Evolutionary conservation across 2,329 filamentous ascomycete species (phyloP).

Genomic region (Epichloe bromicola): DNA sequence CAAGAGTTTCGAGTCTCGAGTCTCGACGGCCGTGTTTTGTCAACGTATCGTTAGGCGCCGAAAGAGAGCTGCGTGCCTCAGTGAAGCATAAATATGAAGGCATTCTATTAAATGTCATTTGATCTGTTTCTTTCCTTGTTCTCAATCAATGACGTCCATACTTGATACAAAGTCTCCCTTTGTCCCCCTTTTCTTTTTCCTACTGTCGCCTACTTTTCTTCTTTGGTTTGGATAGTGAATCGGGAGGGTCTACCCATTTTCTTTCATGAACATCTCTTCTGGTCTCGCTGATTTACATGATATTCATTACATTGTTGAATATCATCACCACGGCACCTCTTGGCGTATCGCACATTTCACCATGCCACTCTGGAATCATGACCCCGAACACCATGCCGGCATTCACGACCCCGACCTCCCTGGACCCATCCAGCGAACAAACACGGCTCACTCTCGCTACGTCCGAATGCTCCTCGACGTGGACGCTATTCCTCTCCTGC

Average conservation of each 20-base stretch:
- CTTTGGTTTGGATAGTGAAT: not conserved
- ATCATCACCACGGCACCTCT: not conserved
- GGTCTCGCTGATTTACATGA: not conserved
- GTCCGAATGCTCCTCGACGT: constrained; percentile 33
- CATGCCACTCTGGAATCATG: constrained; percentile 3
- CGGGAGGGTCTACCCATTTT: not conserved
- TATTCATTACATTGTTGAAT: not conserved
- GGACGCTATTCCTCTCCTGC: constrained; percentile 29
- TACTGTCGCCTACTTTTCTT: no score
- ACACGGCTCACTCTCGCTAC: constrained; percentile 24
- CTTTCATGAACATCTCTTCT: not conserved
- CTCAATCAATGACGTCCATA: no score
- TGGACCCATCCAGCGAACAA: constrained; percentile 9
- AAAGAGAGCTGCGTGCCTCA: not conserved
- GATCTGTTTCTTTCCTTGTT: not conserved
- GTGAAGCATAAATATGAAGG: not conserved
- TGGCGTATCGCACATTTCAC: not conserved
- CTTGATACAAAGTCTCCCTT: not conserved
- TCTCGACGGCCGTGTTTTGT: not conserved
- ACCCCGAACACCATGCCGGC: constrained; percentile 6
- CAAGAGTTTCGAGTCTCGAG: not conserved
- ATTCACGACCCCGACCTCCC: constrained; percentile 6
- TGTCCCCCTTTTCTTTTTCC: not conserved
- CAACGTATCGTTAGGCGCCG: constrained; percentile 2
- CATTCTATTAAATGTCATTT: not conserved